These are phyloP conservation scores for Picea sitchensis DNA, from an alignment of 75 land plant genomes.

Conservation along the genomic window DNA sequence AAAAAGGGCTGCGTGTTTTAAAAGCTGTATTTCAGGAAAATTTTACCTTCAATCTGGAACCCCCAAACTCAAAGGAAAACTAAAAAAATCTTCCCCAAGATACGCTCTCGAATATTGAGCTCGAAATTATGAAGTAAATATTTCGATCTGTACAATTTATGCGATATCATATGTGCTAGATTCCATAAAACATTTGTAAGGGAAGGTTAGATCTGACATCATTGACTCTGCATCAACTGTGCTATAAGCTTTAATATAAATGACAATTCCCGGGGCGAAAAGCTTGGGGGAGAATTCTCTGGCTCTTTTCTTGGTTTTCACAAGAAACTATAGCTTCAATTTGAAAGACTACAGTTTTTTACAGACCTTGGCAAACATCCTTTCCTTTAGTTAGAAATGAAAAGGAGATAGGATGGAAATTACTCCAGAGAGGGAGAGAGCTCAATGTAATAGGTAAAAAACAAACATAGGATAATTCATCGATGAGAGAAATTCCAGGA, in stretches of 20 bases:
- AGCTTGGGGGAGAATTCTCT: slow-evolving; percentile 30
- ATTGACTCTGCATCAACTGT: slow-evolving; percentile 27
- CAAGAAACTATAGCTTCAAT: neutral
- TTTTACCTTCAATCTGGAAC: neutral
- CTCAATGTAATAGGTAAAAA: neutral
- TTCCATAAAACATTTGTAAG: no score
- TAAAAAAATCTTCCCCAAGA: no score
- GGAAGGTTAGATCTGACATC: neutral
- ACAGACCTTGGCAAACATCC: no score
- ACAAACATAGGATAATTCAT: neutral
- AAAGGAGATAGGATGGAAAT: neutral
- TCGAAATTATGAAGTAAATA: no score
- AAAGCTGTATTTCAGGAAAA: neutral
- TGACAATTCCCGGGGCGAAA: slow-evolving; percentile 37
- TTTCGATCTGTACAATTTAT: no score
- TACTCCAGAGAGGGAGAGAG: neutral
- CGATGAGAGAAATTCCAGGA: neutral
- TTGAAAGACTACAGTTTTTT: no score
- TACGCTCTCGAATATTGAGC: no score
- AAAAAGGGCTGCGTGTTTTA: no score
- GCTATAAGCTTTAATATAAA: slow-evolving; percentile 47
- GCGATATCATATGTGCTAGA: no score
- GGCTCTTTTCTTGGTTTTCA: neutral
- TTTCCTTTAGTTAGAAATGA: neutral
- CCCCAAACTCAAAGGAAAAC: no score